These are phyloP conservation scores for Aspergillus wentii DNA, from an alignment of 495 filamentous ascomycete genomes.

Conservation along the genomic window DNA sequence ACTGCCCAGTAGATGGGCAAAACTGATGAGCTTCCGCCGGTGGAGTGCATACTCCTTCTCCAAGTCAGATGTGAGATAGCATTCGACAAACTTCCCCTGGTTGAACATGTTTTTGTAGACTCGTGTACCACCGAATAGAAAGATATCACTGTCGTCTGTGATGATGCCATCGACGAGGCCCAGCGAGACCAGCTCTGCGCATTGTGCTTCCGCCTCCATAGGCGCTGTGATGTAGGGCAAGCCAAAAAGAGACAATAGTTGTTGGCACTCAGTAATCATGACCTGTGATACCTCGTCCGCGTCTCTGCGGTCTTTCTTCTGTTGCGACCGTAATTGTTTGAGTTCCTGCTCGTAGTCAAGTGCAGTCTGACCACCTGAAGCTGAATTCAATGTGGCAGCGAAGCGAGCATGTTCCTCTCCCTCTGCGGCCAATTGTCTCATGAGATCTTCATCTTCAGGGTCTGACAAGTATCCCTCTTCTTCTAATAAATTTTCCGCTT, in stretches of 20 bases:
- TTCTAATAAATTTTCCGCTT: slow-evolving; percentile 19
- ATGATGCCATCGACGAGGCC: slow-evolving; percentile 95
- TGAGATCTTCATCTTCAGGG: slow-evolving; percentile 84
- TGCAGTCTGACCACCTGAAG: slow-evolving; percentile 51
- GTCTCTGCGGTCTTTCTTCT: slow-evolving; percentile 92
- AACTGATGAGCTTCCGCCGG: slow-evolving; percentile 72
- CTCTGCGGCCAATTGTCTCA: slow-evolving; percentile 80
- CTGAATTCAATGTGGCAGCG: slow-evolving; percentile 75
- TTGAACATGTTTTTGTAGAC: slow-evolving; percentile 99
- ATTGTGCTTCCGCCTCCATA: slow-evolving; percentile 99
- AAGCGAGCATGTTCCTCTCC: slow-evolving; percentile 91
- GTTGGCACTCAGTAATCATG: slow-evolving; percentile 94
- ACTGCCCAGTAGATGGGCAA: slow-evolving; percentile 84
- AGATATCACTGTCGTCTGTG: slow-evolving; percentile 97
- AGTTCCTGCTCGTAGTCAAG: slow-evolving; percentile 84
- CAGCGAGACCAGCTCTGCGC: slow-evolving; percentile 80
- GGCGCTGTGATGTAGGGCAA: slow-evolving; percentile 95
- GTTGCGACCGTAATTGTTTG: slow-evolving; percentile 79
- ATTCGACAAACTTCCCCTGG: slow-evolving; percentile 93
- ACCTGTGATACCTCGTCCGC: slow-evolving; percentile 91
- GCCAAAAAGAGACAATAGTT: slow-evolving; percentile 83
- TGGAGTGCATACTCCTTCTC: slow-evolving; percentile 85
- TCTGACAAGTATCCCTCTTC: slow-evolving; percentile 63
- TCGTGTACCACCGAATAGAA: slow-evolving; percentile 91
- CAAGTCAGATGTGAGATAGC: slow-evolving; percentile 82